Evolutionary conservation across 2,329 filamentous ascomycete genomes (phyloP), one percentile per base, ranked within the genome.

Genomic region (Microdochium paspali): DNA sequence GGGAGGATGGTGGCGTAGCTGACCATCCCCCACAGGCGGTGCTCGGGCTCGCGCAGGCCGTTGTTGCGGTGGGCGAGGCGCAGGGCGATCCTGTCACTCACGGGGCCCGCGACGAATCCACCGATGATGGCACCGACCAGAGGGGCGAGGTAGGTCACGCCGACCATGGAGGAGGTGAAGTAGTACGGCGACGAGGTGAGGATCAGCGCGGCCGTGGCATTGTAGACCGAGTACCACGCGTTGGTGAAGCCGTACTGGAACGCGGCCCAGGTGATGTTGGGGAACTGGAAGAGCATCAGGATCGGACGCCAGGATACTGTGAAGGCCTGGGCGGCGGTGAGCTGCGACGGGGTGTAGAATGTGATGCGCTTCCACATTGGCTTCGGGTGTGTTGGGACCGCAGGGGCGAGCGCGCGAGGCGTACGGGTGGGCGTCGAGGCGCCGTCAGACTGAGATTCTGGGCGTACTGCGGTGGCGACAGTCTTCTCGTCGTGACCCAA

Each of bases 61-160:
- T 62, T 56, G 54, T 70, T 71, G 23, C 66, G 61, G 4, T 65
- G 61, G 0, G 70, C 66, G 3, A 72, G 55, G 43, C 49, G 56
- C n/a, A 69, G 56, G 3, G 57, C 54, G 12, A 66, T 42, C 20
- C 50, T 51, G 47, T 66, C 63, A 1, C 57, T 58, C 12, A 61
- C 44, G 2, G 56, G 30, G 10, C 58, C 61, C n/a, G 57, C 54
- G 46, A 58, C 58, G 23, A 61, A 54, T 9, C 54, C 55, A 1
- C 52, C 59, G n/a, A 55, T 24, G 10, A 55, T 51, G 26, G 55
- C 54, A 7, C 61, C 61, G 7, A 63, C 49, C 7, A 66, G 44
- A 1, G 61, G 58, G 10, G 54, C 54, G 10, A 63, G 26, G 47
- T 65, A 64, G 4, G 58, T 53, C 6, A 61, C 48, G n/a, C 63